Base-by-base conservation (phyloP, 306 rosid genomes). In the Glycyrrhiza uralensis region DNA sequence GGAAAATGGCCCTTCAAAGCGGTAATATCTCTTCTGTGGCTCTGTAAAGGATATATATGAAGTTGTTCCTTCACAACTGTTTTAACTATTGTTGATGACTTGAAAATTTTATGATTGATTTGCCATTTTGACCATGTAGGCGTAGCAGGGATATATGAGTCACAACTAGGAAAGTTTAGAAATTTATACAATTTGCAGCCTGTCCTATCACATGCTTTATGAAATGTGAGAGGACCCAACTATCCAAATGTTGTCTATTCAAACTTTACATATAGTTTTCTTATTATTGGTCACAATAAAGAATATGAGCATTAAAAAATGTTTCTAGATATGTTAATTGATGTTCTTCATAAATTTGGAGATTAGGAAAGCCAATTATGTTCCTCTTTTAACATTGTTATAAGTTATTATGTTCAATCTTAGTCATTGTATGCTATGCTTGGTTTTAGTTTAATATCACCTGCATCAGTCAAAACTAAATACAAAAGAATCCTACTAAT, bases 1-100 rank as follows among this genome's bases (percentile, higher is more conserved):
- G 76, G 96, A 88, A 81, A 83, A 61, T 74, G 74, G 84, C 60
- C 87, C 85, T 70, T 77, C 81, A 54, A 94, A 94, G 76, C 80
- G 97, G 99, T 89, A 80, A 52, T 39, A n/a, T 61, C 50, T 60
- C 71, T 42, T 19, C 10, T 47, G 3, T 75, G 59, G 13, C 59
- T 47, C 30, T 49, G 24, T 59, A 55, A 32, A 46, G 57, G 33
- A 47, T 71, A 42, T 67, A 8, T 39, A 20, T 60, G 50, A 41
- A 15, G 18, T 55, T 26, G 55, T 70, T 23, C 26, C 69, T 33
- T 19, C 49, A 19, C 1, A n/a, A 49, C 36, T 36, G 46, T 47
- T 42, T 45, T 28, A 36, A 22, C n/a, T 20, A 18, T 28, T 22
- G 6, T 36, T 10, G 23, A 13, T 36, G 36, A 24, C 64, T 52